These are phyloP conservation scores for Sporothrix luriei DNA, from an alignment of 2,329 filamentous ascomycete species.

Conservation along the genomic window DNA sequence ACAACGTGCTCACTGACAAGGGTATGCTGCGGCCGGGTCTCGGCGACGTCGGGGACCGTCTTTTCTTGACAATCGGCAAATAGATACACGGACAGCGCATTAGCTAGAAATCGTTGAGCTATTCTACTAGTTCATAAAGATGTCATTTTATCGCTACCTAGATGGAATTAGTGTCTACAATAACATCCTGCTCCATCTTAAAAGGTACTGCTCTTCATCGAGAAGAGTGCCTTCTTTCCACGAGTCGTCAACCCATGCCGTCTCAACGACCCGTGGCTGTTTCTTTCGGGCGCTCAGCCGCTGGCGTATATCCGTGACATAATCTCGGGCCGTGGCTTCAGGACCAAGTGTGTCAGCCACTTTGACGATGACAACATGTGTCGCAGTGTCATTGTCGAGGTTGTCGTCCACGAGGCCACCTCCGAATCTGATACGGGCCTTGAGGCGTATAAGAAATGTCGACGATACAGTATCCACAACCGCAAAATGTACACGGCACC, in stretches of 20 bases:
- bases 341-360: constrained; percentile 42
- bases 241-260: constrained; percentile 75
- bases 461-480: constrained; percentile 29
- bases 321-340: constrained; percentile 42
- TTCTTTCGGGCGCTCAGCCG: constrained; percentile 50
- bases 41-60: constrained; percentile 85
- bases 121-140: neutral
- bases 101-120: neutral
- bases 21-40: constrained; percentile 92
- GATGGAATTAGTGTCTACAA: neutral
- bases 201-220: constrained; percentile 70
- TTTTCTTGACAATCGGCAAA: constrained; percentile 89
- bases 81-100: constrained; percentile 44
- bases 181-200: constrained; percentile 33
- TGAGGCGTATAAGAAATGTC: constrained; percentile 38
- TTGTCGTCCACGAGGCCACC: constrained; percentile 61
- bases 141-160: neutral
- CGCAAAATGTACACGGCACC: constrained; percentile 49
- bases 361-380: constrained; percentile 69
- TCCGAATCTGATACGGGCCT: constrained; percentile 67
- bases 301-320: constrained; percentile 51
- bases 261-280: constrained; percentile 69
- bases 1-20: constrained; percentile 69
- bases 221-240: constrained; percentile 78
- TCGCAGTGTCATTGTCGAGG: constrained; percentile 58